Conservation (phyloP, 805 yeast genomes). For the Ogataea nitratoaversa region DNA sequence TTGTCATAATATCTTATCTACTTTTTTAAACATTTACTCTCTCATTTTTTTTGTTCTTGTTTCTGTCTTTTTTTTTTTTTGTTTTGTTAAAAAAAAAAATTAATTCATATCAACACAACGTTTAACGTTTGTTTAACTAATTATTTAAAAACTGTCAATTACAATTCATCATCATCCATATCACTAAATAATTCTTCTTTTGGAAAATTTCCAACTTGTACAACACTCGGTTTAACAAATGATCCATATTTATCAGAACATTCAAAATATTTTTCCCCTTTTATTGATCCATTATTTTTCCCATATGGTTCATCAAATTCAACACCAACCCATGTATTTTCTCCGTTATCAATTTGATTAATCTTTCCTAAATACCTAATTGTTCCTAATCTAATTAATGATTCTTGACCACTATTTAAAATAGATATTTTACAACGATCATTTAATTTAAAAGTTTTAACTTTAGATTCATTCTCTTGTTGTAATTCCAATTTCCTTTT, state of each 20-base stretch:
- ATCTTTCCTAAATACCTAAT: slow-evolving; percentile 68
- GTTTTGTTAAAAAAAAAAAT: too few species aligned
- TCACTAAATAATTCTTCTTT: slow-evolving; percentile 36
- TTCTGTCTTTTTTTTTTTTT: too few species aligned
- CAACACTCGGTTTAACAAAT: slow-evolving; percentile 65
- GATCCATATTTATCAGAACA: slow-evolving; percentile 64
- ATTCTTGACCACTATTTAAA: too few species aligned
- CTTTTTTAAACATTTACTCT: too few species aligned
- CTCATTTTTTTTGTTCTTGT: too few species aligned
- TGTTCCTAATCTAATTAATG: slow-evolving; percentile 61
- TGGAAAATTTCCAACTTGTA: slow-evolving; percentile 63
- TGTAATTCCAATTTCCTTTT: slow-evolving; percentile 23
- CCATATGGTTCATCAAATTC: slow-evolving; percentile 85
- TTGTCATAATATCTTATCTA: too few species aligned
- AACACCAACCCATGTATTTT: slow-evolving; percentile 71
- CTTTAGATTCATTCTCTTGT: slow-evolving; percentile 28
- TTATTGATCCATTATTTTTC: slow-evolving; percentile 74
- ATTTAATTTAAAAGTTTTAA: slow-evolving; percentile 39
- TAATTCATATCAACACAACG: too few species aligned
- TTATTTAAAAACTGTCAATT: not conserved
- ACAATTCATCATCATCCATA: slow-evolving; percentile 3
- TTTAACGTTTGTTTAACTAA: not conserved
- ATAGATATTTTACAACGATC: slow-evolving; percentile 54
- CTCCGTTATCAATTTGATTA: slow-evolving; percentile 49
- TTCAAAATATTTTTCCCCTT: slow-evolving; percentile 55